Evolutionary conservation across 352 stramenopile genomes (phyloP).

Genomic region (Phytophthora rubi): DNA sequence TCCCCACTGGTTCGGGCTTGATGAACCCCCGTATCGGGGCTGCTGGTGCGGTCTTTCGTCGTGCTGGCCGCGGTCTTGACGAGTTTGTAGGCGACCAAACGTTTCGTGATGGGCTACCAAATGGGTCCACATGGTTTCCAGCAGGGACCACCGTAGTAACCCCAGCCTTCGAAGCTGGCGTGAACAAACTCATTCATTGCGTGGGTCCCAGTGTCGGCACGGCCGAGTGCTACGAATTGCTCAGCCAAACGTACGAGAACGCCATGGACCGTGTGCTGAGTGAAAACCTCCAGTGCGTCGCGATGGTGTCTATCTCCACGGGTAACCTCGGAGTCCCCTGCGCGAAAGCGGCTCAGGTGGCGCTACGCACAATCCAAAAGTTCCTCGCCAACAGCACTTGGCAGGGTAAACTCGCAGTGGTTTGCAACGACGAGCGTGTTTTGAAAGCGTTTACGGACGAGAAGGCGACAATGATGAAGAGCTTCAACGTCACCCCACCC

Average conservation of each 20-base stretch:
- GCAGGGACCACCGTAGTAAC: conserved; percentile 40
- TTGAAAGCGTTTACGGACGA: conserved; percentile 33
- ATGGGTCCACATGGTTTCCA: conserved; percentile 7
- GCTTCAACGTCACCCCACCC: conserved; percentile 41
- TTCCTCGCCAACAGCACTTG: conserved; percentile 44
- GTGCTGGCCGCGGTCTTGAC: conserved; percentile 43
- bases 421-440: conserved; percentile 45
- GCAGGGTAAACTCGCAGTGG: conserved; percentile 42
- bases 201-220: conserved; percentile 43
- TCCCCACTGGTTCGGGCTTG: conserved; percentile 47
- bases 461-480: conserved; percentile 24
- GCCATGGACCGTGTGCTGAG: conserved; percentile 32
- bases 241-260: conserved; percentile 30
- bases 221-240: conserved; percentile 20
- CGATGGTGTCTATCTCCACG: conserved; percentile 59
- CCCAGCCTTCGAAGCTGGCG: conserved; percentile 49
- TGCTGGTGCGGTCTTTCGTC: conserved; percentile 45
- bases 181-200: conserved; percentile 55
- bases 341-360: conserved; percentile 35
- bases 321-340: conserved; percentile 50
- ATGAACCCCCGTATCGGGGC: conserved; percentile 45
- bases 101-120: conserved; percentile 22
- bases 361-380: conserved; percentile 45
- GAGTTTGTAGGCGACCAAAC: conserved; percentile 34
- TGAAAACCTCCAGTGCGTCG: conserved; percentile 47